These are phyloP conservation scores for Tulasnella sp. DNA, from an alignment of 768 basidiomycete genomes.

Conservation along the genomic window DNA sequence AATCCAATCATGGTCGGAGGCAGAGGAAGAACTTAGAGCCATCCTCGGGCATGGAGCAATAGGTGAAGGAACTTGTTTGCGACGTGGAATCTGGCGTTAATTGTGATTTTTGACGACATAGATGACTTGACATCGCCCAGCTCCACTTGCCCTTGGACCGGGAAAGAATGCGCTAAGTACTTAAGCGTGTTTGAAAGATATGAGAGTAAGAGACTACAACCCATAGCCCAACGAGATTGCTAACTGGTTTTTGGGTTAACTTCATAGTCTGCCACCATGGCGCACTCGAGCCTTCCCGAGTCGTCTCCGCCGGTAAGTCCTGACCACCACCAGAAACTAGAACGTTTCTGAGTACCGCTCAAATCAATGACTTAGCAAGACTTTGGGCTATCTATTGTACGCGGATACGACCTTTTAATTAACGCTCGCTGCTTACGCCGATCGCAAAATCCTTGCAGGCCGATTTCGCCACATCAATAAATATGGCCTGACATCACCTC, in stretches of 20 bases:
- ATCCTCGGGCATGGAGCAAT: conserved; percentile 22
- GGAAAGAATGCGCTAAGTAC: conserved; percentile 7
- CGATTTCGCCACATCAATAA: too few species aligned
- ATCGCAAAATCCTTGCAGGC: too few species aligned
- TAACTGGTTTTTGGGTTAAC: background rate
- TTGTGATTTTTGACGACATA: background rate
- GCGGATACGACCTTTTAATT: background rate
- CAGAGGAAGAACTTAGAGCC: conserved; percentile 18
- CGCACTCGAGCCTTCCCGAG: background rate
- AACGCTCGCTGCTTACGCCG: background rate
- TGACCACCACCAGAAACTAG: background rate
- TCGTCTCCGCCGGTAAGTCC: background rate
- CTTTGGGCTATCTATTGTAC: conserved; percentile 16
- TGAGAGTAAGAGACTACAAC: background rate
- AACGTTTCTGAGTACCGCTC: background rate
- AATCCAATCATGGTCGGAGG: background rate
- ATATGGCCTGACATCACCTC: too few species aligned
- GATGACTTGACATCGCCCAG: conserved; percentile 26
- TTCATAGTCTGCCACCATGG: background rate
- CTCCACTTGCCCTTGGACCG: conserved; percentile 27
- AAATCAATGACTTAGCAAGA: background rate
- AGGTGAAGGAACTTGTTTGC: background rate
- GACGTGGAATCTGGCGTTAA: background rate
- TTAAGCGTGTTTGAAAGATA: background rate
- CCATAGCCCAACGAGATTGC: background rate